Percentiles rank a stretch among this genome's conserved stretches.
These are phyloP conservation scores for Phlyctochytrium planicorne DNA, from an alignment of 192 early-diverging fungal species.

Conservation along the genomic window DNA sequence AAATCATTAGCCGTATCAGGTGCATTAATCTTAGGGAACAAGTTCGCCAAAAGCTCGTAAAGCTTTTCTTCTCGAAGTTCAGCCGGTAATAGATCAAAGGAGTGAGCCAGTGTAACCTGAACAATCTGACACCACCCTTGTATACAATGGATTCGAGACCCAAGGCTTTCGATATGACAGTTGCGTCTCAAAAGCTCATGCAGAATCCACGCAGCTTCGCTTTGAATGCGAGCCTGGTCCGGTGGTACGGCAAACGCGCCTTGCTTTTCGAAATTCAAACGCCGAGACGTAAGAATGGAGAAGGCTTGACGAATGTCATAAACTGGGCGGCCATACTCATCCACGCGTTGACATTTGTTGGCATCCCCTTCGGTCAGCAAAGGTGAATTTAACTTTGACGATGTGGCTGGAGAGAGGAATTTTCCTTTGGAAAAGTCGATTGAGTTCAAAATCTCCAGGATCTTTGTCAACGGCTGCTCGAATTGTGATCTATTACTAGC, in stretches of 20 bases:
- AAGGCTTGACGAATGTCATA: slow-evolving; percentile 75
- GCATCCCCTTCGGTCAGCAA: slow-evolving; percentile 18
- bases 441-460: slow-evolving; percentile 69
- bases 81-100: slow-evolving; percentile 63
- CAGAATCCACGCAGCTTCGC: slow-evolving; percentile 59
- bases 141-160: slow-evolving; percentile 67
- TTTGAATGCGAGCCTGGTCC: slow-evolving; percentile 35
- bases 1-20: slow-evolving; percentile 42
- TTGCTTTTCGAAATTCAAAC: slow-evolving; percentile 21
- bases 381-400: background rate
- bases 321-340: slow-evolving; percentile 39
- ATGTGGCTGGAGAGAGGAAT: background rate
- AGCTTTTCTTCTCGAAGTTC: slow-evolving; percentile 60
- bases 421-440: slow-evolving; percentile 54
- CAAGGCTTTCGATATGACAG: slow-evolving; percentile 63
- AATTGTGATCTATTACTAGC: slow-evolving; percentile 3
- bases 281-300: slow-evolving; percentile 43
- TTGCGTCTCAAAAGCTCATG: slow-evolving; percentile 72
- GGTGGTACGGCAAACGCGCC: slow-evolving; percentile 5
- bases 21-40: slow-evolving; percentile 61
- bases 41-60: slow-evolving; percentile 65
- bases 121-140: slow-evolving; percentile 82
- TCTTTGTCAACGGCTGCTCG: slow-evolving; percentile 70
- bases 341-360: slow-evolving; percentile 5
- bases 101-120: slow-evolving; percentile 65